These are phyloP conservation scores for Lactarius quietus DNA, from an alignment of 768 basidiomycete genomes.

Conservation along the genomic window DNA sequence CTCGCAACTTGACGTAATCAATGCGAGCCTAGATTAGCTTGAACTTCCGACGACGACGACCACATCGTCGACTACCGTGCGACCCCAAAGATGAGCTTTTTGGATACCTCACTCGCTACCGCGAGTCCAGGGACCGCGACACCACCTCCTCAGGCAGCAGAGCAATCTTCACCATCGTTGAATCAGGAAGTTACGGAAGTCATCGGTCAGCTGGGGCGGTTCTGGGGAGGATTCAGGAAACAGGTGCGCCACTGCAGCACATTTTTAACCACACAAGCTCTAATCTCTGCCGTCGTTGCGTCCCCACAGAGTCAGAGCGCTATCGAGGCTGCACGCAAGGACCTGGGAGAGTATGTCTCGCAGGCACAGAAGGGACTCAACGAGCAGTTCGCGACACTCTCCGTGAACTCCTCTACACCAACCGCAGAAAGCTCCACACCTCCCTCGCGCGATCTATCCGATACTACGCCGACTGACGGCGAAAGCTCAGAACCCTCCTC, in stretches of 20 bases:
- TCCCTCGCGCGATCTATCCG: constrained; percentile 27
- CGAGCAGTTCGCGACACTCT: constrained; percentile 47
- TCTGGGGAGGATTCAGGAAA: constrained; percentile 90
- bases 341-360: constrained; percentile 64
- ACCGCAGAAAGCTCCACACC: constrained; percentile 26
- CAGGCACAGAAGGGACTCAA: constrained; percentile 78
- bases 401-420: neutral
- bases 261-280: neutral
- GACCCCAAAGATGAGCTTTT: constrained; percentile 26
- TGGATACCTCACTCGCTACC: constrained; percentile 14
- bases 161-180: constrained; percentile 51
- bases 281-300: neutral
- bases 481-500: constrained; percentile 29
- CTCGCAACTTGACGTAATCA: neutral
- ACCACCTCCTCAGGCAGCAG: constrained; percentile 29
- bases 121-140: constrained; percentile 15
- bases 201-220: constrained; percentile 77
- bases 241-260: constrained; percentile 51
- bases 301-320: constrained; percentile 59
- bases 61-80: neutral
- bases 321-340: constrained; percentile 66
- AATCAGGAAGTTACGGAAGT: constrained; percentile 90
- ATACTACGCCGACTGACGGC: constrained; percentile 22
- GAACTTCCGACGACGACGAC: neutral
- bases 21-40: neutral